Base-by-base conservation (phyloP, 768 basidiomycete species). In the Mycena leptocephala region DNA sequence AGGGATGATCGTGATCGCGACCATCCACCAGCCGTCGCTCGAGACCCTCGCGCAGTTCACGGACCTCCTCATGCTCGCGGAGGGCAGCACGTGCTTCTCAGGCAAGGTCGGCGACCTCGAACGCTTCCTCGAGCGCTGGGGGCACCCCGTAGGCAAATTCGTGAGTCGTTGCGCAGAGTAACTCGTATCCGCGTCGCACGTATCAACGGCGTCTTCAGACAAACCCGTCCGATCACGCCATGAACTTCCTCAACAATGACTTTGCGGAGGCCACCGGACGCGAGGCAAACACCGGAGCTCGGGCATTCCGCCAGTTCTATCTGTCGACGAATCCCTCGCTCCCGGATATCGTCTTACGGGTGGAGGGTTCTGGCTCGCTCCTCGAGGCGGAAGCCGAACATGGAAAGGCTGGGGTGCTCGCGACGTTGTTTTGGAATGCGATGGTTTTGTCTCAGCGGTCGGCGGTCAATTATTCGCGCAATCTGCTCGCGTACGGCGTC, bases 11-110 rank as follows among this genome's bases (percentile, higher is more conserved):
- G 88, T 93, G 37, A 87, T 94, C 58, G 90, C 91, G 22, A 92
- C 92, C 6, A 92, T 95, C 66, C 94, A 95, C 77, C 93, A 94
- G 72, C 93, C 93, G 0, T 88, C 90, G 26, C 89, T 89, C 28
- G 91, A 91, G 71, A 92, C 92, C 0, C 89, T 93, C 62, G 79
- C 88, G 0, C 88, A 92, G 55, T 94, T 95, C 80, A 91, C 91
- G 61, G 85, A 90, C 37, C 84, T 94, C 16, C 82, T 93, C 35
- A 84, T 95, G 28, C 87, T 95, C 16, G 86, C 92, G 0, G 87
- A 88, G 39, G 93, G 93, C 0, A 84, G 84, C 58, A 83, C 80
- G 2, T 89, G 87, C 70, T 89, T 83, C 69, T 86, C 61, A 72
- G 92, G 82, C 84, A 87, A 83, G 76, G 87, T 83, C 80, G 91